Conservation (phyloP, 2,329 filamentous ascomycete species). For the Sporothrix sp. region DNA sequence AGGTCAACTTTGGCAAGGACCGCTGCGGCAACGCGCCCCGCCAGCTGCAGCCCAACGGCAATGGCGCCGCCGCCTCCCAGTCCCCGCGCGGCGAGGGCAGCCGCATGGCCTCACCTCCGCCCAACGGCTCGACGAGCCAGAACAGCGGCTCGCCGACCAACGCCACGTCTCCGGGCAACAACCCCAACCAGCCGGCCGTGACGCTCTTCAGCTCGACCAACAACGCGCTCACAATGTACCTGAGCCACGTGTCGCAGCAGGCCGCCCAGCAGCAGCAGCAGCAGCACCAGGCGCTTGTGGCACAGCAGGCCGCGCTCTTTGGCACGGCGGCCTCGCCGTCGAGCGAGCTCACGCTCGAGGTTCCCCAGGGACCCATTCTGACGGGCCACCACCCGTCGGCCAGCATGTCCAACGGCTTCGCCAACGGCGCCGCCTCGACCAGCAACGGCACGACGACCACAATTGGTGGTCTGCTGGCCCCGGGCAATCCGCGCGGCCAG, state of each 20-base stretch:
- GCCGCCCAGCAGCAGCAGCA: slow-evolving; percentile 65
- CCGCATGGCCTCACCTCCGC: slow-evolving; percentile 48
- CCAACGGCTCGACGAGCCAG: slow-evolving; percentile 47
- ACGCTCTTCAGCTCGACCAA: slow-evolving; percentile 71
- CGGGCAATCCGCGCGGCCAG: slow-evolving; percentile 50
- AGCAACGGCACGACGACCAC: slow-evolving; percentile 52
- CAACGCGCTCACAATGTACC: slow-evolving; percentile 89
- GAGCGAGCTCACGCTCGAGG: slow-evolving; percentile 47
- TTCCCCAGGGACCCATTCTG: slow-evolving; percentile 48
- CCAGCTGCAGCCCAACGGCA: slow-evolving; percentile 49
- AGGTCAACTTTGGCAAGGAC: slow-evolving; percentile 99
- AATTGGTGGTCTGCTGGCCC: slow-evolving; percentile 67
- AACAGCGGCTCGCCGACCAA: slow-evolving; percentile 48
- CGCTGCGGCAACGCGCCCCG: slow-evolving; percentile 92
- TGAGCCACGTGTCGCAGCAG: slow-evolving; percentile 70
- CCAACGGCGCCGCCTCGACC: slow-evolving; percentile 28
- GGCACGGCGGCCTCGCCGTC: slow-evolving; percentile 56
- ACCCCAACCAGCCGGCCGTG: slow-evolving; percentile 40
- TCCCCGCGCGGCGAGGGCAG: slow-evolving; percentile 56
- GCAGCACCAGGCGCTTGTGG: slow-evolving; percentile 59
- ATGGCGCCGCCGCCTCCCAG: slow-evolving; percentile 31
- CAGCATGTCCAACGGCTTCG: slow-evolving; percentile 55
- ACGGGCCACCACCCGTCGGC: slow-evolving; percentile 56
- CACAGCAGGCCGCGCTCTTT: slow-evolving; percentile 74
- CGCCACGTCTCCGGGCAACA: slow-evolving; percentile 25